Evolutionary conservation across 495 filamentous ascomycete genomes (phyloP), one percentile per base, ranked within the genome.

Genomic region (Aspergillus sparsus): DNA sequence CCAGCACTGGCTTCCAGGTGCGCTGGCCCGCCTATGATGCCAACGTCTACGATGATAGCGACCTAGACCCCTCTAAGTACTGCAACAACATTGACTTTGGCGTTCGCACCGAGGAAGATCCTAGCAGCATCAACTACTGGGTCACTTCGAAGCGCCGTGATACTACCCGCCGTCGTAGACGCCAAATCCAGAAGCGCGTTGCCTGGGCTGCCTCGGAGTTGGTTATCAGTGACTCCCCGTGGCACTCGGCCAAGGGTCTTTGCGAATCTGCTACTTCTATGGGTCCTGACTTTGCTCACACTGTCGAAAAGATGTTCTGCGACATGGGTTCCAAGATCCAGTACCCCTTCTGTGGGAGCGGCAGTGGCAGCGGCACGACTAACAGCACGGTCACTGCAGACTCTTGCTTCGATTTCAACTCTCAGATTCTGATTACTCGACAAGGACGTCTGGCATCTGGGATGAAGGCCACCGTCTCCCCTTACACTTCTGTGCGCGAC

Each of bases 21-120:
- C 59, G 53, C 36, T 61, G 59, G 59, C 59, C 59, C 2, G 11
- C 39, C 0, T 61, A 44, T 53, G 34, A 45, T 12, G 18, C 21
- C 12, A 21, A 27, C 35, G 45, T 36, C 42, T 61, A 27, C 59
- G 47, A 52, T 10, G 59, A 61, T 37, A 36, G 32, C 35, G 35
- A 61, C 45, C 50, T 36, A 36, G 59, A 61, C 46, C 59, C 59
- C 0, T 1, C 35, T 3, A 12, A 16, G 2, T 34, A 42, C 27
- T 61, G 59, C 37, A 61, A 61, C 21, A 53, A 56, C 36, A 52
- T 61, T 53, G 53, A 61, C 59, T 61, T 61, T 18, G 59, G 59
- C 45, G 34, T 61, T 0, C 59, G 59, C 46, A 52, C 36, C 2
- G 59, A 61, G 12, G 37, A 21, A 3, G 59, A 61, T 31, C 59